Conservation (phyloP, 2,329 filamentous ascomycete genomes). For the Colletotrichum theobromicola region DNA sequence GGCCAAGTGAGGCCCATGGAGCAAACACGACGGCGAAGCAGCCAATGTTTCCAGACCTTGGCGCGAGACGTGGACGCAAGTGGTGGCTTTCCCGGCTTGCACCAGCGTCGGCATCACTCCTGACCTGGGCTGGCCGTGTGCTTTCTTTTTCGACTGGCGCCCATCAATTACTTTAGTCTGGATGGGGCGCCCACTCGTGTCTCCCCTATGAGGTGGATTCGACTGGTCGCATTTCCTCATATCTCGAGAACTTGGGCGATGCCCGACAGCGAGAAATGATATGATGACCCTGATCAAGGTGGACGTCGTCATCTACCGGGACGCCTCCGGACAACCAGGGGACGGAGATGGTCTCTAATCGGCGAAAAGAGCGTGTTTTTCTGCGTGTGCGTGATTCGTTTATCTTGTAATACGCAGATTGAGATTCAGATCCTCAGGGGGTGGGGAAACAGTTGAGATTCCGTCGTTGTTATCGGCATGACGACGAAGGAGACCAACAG, state of each 20-base stretch:
- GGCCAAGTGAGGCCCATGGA: neutral
- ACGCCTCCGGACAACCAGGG: neutral
- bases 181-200: neutral
- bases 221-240: neutral
- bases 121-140: neutral
- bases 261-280: neutral
- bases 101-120: conserved; percentile 1
- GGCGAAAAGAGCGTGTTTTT: neutral
- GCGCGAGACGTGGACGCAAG: neutral
- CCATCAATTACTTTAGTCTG: neutral
- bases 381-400: neutral
- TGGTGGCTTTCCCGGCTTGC: conserved; percentile 6
- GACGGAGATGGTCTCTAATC: neutral
- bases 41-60: neutral
- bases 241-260: neutral
- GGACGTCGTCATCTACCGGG: neutral
- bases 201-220: neutral
- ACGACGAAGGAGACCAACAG: neutral
- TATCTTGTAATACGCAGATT: neutral
- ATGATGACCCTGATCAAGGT: neutral
- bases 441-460: neutral
- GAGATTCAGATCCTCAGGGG: neutral
- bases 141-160: conserved; percentile 11
- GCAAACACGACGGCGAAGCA: neutral
- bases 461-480: neutral